phyloP scores from a whole-genome alignment of 176 grass and related monocot species.

The Zoysia pacifica region DNA sequence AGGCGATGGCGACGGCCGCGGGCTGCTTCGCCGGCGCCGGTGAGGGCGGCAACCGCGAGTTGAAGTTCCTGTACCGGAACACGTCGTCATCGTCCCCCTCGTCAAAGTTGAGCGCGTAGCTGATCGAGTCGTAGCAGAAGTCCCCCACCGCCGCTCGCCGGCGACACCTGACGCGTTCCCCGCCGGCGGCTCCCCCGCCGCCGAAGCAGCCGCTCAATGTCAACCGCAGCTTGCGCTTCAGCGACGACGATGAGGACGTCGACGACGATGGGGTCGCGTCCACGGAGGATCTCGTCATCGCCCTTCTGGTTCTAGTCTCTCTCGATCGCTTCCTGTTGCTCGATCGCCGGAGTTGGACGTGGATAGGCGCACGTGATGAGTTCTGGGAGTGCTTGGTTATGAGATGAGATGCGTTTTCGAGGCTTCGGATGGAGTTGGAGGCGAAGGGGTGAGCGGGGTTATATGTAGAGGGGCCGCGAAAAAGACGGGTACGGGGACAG shows the following conservation, averaged over 20 bases:
- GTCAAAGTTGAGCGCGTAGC: conserved; percentile 94
- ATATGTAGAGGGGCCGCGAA: neutral
- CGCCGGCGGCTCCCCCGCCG: neutral
- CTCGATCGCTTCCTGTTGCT: too few relatives aligned
- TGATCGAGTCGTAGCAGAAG: conserved; percentile 83
- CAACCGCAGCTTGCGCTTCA: conserved; percentile 52
- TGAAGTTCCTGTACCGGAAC: conserved; percentile 61
- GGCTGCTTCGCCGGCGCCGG: conserved; percentile 2
- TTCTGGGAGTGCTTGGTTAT: too few relatives aligned
- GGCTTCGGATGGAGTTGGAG: neutral
- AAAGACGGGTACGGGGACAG: conserved; percentile 52
- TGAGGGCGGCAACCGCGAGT: conserved; percentile 47
- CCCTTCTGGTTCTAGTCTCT: neutral
- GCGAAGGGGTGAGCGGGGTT: neutral
- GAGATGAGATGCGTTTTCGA: neutral
- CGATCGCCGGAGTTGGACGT: neutral
- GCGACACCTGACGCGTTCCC: conserved; percentile 26
- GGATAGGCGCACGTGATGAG: neutral
- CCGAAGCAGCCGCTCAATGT: conserved; percentile 79
- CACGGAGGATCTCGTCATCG: conserved; percentile 23
- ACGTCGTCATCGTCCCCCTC: conserved; percentile 45
- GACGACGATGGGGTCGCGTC: conserved; percentile 1
- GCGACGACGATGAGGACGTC: neutral
- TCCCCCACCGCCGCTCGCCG: conserved; percentile 38
- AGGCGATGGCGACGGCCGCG: conserved; percentile 37